Evolutionary conservation across 768 basidiomycete species (phyloP).

Genomic region (Punctularia strigosozonata): DNA sequence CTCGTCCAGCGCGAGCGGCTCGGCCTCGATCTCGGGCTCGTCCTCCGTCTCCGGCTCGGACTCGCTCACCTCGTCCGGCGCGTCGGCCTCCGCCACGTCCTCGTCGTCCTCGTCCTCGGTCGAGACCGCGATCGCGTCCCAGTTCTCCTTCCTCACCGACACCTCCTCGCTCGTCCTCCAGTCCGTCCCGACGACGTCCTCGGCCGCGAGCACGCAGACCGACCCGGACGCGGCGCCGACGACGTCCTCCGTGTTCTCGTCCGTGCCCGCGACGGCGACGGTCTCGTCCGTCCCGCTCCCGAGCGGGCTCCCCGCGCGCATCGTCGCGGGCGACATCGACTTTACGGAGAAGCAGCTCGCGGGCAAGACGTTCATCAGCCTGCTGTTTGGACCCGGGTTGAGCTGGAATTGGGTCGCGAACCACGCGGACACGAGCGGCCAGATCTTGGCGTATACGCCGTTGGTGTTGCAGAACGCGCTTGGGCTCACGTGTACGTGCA

Average conservation of each 20-base stretch:
- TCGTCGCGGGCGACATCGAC: slow-evolving; percentile 30
- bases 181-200: slow-evolving; percentile 9
- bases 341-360: slow-evolving; percentile 17
- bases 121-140: slow-evolving; percentile 17
- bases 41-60: slow-evolving; percentile 3
- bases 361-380: slow-evolving; percentile 41
- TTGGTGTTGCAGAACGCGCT: slow-evolving; percentile 34
- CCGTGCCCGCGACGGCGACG: slow-evolving; percentile 11
- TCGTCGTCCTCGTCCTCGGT: slow-evolving; percentile 10
- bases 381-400: slow-evolving; percentile 48
- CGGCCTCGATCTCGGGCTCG: not conserved
- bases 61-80: not conserved
- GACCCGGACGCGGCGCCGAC: slow-evolving; percentile 28
- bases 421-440: slow-evolving; percentile 46
- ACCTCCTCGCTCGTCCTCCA: slow-evolving; percentile 20
- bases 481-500: slow-evolving; percentile 25
- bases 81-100: slow-evolving; percentile 10
- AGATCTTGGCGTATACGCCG: slow-evolving; percentile 71
- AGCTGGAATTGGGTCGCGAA: slow-evolving; percentile 61
- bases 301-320: slow-evolving; percentile 43
- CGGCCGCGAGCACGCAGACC: slow-evolving; percentile 13
- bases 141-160: slow-evolving; percentile 23
- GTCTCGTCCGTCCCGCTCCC: slow-evolving; percentile 34
- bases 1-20: slow-evolving; percentile 3
- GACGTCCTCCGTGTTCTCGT: slow-evolving; percentile 14